Conservation (phyloP, 352 stramenopile species). For the Pythium myriotylum region DNA sequence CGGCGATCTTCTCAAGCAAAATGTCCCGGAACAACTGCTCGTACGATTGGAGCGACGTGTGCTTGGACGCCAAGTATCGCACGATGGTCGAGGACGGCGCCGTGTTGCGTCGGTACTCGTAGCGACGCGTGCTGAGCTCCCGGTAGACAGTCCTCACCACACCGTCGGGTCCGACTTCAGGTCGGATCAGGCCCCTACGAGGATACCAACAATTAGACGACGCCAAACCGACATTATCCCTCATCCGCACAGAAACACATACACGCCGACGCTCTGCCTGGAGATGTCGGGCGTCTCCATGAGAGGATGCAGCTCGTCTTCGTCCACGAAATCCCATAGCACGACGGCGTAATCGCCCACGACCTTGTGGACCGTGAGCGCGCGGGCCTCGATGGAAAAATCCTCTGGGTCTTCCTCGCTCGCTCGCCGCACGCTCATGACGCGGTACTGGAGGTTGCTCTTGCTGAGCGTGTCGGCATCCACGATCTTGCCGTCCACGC, state of each 20-base stretch:
- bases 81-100: not conserved
- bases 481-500: conserved; percentile 18
- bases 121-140: conserved; percentile 11
- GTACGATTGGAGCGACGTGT: not conserved
- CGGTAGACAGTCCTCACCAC: conserved; percentile 7
- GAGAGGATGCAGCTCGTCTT: conserved; percentile 32
- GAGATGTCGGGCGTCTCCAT: conserved; percentile 20
- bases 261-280: conserved; percentile 17
- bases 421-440: conserved; percentile 10
- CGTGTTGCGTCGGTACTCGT: conserved; percentile 1
- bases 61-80: conserved; percentile 5
- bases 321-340: conserved; percentile 37
- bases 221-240: no score
- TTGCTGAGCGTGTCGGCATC: conserved; percentile 5
- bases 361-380: conserved; percentile 28
- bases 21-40: conserved; percentile 2
- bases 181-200: conserved; percentile 16
- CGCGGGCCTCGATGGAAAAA: conserved; percentile 29
- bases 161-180: conserved; percentile 8
- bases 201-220: not conserved
- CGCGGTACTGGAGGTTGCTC: conserved; percentile 7
- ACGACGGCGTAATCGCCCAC: conserved; percentile 28
- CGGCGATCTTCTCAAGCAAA: not conserved
- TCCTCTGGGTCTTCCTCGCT: conserved; percentile 4
- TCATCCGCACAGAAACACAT: not conserved